Conservation (phyloP, 805 yeast genomes). For the Tetrapisispora pingtungensis region DNA sequence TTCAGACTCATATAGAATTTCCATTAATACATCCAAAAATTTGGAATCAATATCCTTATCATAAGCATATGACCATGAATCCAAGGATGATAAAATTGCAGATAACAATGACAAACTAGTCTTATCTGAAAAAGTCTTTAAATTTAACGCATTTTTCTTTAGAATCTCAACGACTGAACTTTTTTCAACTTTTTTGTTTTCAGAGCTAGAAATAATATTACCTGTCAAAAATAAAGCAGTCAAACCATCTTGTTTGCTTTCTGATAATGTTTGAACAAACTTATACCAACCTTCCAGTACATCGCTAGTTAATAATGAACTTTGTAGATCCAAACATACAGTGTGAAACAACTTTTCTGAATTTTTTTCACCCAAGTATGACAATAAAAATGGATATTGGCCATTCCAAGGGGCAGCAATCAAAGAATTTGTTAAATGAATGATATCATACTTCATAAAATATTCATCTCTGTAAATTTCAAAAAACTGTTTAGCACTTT, state of each 20-base stretch:
- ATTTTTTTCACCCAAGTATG: constrained; percentile 63
- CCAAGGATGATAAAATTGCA: constrained; percentile 63
- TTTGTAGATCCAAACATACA: constrained; percentile 50
- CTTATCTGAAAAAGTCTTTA: constrained; percentile 47
- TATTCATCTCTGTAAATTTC: constrained; percentile 38
- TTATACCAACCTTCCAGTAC: constrained; percentile 48
- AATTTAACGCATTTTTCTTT: constrained; percentile 43
- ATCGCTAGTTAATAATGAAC: constrained; percentile 42
- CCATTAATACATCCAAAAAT: constrained; percentile 28
- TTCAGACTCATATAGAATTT: constrained; percentile 30
- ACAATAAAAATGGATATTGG: constrained; percentile 67
- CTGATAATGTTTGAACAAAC: constrained; percentile 58
- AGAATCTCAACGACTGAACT: constrained; percentile 45
- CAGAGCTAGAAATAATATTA: constrained; percentile 32
- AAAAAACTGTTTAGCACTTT: constrained; percentile 46
- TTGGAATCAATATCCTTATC: constrained; percentile 39
- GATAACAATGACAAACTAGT: constrained; percentile 62
- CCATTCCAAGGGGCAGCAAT: constrained; percentile 47
- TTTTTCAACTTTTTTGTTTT: constrained; percentile 8
- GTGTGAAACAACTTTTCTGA: constrained; percentile 52
- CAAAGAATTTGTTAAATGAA: constrained; percentile 47
- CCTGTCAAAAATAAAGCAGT: constrained; percentile 55
- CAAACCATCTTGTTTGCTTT: constrained; percentile 69
- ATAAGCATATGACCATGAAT: constrained; percentile 63
- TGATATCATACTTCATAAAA: constrained; percentile 40